Evolutionary conservation across 2,329 filamentous ascomycete species (phyloP).

Genomic region (Falciphora oryzae): DNA sequence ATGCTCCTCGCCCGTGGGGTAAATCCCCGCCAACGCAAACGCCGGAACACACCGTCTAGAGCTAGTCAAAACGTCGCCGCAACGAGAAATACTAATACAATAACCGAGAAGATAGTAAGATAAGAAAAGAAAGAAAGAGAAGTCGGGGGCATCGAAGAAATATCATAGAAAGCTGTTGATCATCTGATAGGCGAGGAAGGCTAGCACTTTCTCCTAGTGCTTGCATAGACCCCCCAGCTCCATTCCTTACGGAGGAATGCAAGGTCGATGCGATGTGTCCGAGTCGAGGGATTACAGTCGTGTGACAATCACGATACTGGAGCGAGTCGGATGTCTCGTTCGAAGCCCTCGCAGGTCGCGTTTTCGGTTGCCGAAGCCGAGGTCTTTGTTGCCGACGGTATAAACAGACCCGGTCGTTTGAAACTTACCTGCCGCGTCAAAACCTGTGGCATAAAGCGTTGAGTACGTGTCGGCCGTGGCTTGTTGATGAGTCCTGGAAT

Average conservation of each 20-base stretch:
- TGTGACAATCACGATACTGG: neutral
- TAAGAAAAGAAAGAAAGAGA: constrained; percentile 16
- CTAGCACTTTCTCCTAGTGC: neutral
- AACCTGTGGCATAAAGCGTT: neutral
- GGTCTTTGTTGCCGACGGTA: neutral
- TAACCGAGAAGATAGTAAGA: neutral
- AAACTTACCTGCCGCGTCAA: neutral
- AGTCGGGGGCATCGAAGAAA: neutral
- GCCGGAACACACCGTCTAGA: neutral
- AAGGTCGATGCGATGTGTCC: neutral
- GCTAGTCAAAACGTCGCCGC: neutral
- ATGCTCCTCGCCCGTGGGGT: neutral
- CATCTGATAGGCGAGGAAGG: neutral
- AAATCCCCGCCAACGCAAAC: neutral
- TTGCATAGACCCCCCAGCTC: neutral
- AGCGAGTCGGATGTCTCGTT: neutral
- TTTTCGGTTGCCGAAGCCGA: neutral
- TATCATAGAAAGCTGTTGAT: neutral
- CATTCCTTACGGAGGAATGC: neutral
- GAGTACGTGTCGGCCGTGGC: neutral
- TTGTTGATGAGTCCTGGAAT: neutral
- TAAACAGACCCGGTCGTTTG: neutral
- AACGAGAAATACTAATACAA: neutral
- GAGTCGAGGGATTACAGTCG: neutral
- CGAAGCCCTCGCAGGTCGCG: neutral